phyloP scores from a whole-genome alignment of 768 basidiomycete species.

The Trametes elegans region DNA sequence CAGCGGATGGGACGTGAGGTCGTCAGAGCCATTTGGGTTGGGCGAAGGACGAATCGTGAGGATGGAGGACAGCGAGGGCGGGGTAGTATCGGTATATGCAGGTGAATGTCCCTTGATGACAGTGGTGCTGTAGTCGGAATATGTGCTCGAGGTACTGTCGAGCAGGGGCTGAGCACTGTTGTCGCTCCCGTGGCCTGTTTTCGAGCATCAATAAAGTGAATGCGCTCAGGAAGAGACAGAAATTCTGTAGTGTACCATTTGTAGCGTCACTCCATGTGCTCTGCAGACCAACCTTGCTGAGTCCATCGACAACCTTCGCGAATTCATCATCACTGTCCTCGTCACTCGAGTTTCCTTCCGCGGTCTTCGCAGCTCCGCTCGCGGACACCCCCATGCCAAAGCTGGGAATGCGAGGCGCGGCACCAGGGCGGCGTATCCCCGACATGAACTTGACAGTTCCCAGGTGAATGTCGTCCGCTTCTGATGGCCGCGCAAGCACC shows the following conservation, averaged over 20 bases:
- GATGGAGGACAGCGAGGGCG: slow-evolving; percentile 67
- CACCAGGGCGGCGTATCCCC: slow-evolving; percentile 52
- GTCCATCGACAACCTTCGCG: slow-evolving; percentile 53
- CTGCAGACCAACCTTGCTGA: slow-evolving; percentile 50
- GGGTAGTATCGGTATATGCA: slow-evolving; percentile 34
- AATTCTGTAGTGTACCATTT: slow-evolving; percentile 34
- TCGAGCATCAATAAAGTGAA: slow-evolving; percentile 14
- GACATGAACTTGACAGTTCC: slow-evolving; percentile 86
- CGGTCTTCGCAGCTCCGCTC: slow-evolving; percentile 34
- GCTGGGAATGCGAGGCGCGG: slow-evolving; percentile 79
- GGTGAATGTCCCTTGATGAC: slow-evolving; percentile 51
- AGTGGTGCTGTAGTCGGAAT: slow-evolving; percentile 68
- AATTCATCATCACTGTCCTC: slow-evolving; percentile 72
- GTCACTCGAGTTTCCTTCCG: slow-evolving; percentile 34
- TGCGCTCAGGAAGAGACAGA: background rate
- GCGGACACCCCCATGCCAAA: slow-evolving; percentile 66
- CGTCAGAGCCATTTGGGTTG: slow-evolving; percentile 44
- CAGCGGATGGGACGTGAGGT: slow-evolving; percentile 40
- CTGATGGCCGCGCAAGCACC: slow-evolving; percentile 63
- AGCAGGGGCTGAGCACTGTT: slow-evolving; percentile 58
- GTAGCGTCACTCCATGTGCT: slow-evolving; percentile 46
- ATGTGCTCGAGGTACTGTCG: slow-evolving; percentile 40
- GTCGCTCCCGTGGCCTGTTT: slow-evolving; percentile 32
- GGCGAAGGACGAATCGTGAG: slow-evolving; percentile 63
- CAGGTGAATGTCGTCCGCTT: slow-evolving; percentile 70